Evolutionary conservation across 768 basidiomycete genomes (phyloP).

Genomic region (Ramaria sp.): DNA sequence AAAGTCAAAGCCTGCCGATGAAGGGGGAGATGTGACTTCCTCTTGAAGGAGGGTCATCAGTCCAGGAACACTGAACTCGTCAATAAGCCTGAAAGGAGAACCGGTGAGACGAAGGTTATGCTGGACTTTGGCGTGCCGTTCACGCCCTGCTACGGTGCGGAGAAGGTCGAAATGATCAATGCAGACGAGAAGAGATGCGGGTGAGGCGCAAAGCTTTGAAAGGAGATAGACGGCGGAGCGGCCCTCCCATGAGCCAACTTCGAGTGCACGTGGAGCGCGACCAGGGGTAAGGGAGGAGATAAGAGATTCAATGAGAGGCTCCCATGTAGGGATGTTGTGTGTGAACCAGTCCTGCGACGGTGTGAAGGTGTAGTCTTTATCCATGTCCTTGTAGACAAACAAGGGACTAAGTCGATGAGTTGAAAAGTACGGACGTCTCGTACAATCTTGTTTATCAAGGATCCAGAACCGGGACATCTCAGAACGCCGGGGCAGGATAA

Average conservation of each 20-base stretch:
- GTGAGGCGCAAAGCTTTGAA: constrained; percentile 30
- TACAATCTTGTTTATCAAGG: neutral
- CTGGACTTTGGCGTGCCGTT: constrained; percentile 31
- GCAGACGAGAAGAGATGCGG: constrained; percentile 37
- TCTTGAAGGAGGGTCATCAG: constrained; percentile 37
- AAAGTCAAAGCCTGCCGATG: constrained; percentile 42
- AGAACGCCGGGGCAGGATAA: neutral
- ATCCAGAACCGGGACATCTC: neutral
- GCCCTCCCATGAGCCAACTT: constrained; percentile 57
- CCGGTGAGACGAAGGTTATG: constrained; percentile 40
- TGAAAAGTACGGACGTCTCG: neutral
- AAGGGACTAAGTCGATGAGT: neutral
- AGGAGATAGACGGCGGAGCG: constrained; percentile 48
- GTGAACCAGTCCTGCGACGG: constrained; percentile 49
- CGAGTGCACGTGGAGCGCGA: constrained; percentile 35
- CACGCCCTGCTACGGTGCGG: constrained; percentile 34
- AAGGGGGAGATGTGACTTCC: constrained; percentile 22
- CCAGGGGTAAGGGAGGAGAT: neutral
- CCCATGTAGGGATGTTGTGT: constrained; percentile 34
- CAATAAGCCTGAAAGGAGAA: constrained; percentile 33
- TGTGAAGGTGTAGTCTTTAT: constrained; percentile 31
- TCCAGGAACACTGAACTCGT: constrained; percentile 43
- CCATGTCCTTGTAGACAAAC: neutral
- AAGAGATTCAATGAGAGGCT: constrained; percentile 26
- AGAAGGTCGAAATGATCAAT: constrained; percentile 53